These are phyloP conservation scores for Peronospora destructor DNA, from an alignment of 352 stramenopile species.

Conservation along the genomic window DNA sequence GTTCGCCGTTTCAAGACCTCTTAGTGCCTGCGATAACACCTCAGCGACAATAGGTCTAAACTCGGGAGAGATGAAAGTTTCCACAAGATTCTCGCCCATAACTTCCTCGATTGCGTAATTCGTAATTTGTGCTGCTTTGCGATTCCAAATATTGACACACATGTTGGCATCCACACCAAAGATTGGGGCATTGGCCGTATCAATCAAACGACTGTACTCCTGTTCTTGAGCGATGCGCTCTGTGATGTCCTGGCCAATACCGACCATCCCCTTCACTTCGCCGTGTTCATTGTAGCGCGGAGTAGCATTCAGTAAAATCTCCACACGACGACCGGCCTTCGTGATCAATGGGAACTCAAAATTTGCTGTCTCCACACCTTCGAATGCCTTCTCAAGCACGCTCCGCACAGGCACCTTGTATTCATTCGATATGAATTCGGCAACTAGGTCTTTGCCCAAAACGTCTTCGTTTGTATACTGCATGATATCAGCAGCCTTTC, in stretches of 20 bases:
- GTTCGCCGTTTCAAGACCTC: slow-evolving; percentile 74
- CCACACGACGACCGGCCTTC: slow-evolving; percentile 41
- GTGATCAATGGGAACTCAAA: slow-evolving; percentile 64
- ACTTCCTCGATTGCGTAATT: slow-evolving; percentile 84
- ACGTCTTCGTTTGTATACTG: slow-evolving; percentile 82
- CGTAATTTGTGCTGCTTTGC: slow-evolving; percentile 84
- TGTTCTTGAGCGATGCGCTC: slow-evolving; percentile 54
- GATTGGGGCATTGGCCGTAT: slow-evolving; percentile 68
- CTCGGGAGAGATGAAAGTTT: slow-evolving; percentile 83
- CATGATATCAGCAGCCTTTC: slow-evolving; percentile 76
- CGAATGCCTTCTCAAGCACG: slow-evolving; percentile 36
- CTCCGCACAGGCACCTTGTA: slow-evolving; percentile 29
- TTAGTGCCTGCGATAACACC: slow-evolving; percentile 64
- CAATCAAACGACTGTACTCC: slow-evolving; percentile 76
- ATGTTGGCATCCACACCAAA: slow-evolving; percentile 56
- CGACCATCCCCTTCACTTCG: slow-evolving; percentile 65
- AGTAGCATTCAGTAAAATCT: slow-evolving; percentile 55
- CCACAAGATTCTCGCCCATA: slow-evolving; percentile 76
- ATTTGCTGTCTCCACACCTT: slow-evolving; percentile 42
- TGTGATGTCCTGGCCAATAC: slow-evolving; percentile 71
- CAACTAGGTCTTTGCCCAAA: slow-evolving; percentile 64
- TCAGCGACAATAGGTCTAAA: slow-evolving; percentile 67
- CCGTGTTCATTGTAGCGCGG: slow-evolving; percentile 55
- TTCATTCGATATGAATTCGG: slow-evolving; percentile 62
- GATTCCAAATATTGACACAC: slow-evolving; percentile 87